phyloP scores from a whole-genome alignment of 192 early-diverging fungal species.

The Powellomyces hirtus region DNA sequence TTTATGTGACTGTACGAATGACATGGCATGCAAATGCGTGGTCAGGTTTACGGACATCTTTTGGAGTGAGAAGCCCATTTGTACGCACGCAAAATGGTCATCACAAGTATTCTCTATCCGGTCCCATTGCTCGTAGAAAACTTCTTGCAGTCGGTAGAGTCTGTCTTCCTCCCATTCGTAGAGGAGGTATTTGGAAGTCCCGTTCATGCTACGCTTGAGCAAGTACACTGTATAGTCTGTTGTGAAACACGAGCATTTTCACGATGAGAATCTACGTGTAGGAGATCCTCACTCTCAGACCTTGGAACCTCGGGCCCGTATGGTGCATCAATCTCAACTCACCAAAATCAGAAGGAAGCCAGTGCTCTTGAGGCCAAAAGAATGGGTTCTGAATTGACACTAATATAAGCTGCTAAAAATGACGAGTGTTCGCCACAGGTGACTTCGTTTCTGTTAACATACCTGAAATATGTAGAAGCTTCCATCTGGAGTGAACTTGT shows the following conservation, averaged over 20 bases:
- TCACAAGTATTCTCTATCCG: conserved; percentile 28
- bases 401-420: no score
- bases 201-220: conserved; percentile 32
- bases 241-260: not conserved
- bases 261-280: not conserved
- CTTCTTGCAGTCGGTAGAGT: conserved; percentile 22
- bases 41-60: no score
- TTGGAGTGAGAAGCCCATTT: not conserved
- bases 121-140: conserved; percentile 31
- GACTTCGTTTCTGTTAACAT: no score
- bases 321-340: no score
- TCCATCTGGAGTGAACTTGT: conserved; percentile 34
- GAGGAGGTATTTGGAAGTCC: conserved; percentile 26
- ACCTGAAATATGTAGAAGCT: conserved; percentile 35
- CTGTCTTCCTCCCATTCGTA: conserved; percentile 37
- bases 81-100: conserved; percentile 27
- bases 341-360: conserved; percentile 28
- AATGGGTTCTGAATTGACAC: conserved; percentile 19
- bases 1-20: conserved; percentile 14
- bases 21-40: no score
- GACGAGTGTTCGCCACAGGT: no score
- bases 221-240: conserved; percentile 40
- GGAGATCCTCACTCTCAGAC: no score
- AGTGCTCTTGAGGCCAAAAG: conserved; percentile 28
- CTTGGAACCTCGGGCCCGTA: no score